Evolutionary conservation across 2,329 filamentous ascomycete species (phyloP), one percentile per base, ranked within the genome.

Genomic region (Pseudogymnoascus sp.): DNA sequence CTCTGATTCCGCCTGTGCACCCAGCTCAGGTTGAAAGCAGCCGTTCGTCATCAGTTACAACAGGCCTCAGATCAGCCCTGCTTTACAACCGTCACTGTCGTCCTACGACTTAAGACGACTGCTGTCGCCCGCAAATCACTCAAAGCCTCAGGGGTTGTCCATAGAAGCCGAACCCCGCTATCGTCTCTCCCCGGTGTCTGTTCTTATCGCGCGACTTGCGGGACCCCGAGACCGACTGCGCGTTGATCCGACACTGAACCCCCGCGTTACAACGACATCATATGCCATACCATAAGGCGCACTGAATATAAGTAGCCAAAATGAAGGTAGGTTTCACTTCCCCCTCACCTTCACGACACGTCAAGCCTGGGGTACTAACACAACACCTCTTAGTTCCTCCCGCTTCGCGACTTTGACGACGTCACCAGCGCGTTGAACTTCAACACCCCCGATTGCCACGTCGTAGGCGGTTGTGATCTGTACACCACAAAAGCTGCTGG

Each of bases 401-500:
- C 93, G 65, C 84, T 96, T 66, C 88, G 87, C 75, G 90, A 95
- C 68, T 92, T 97, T 73, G 92, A 97, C 75, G 86, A 89, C 75
- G 90, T 97, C 68, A 93, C 92, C 65, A 89, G 89, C 77, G 90
- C 93, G 66, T 86, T 99, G 73, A 97, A 96, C 74, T 97, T 97
- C 80, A 91, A 94, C 71, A 97, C 93, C 0, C 86, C 90, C 60
- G 93, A 97, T 74, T 92, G 91, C 73, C 90, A 93, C 69, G 89
- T 99, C 65, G 88, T 92, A 29, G 94, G 94, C 69, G 90, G 91
- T 67, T 97, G 93, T 80, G 94, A 99, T 75, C 83, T 97, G 16
- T 99, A 97, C 80, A 97, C 93, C 8, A 97, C 92, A 26, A 99
- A 99, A 77, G 92, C 94, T 31, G 92, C 93, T 62, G 92, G 92